Conservation (phyloP, 2,329 filamentous ascomycete species). For the Myriosclerotinia scirpicola region DNA sequence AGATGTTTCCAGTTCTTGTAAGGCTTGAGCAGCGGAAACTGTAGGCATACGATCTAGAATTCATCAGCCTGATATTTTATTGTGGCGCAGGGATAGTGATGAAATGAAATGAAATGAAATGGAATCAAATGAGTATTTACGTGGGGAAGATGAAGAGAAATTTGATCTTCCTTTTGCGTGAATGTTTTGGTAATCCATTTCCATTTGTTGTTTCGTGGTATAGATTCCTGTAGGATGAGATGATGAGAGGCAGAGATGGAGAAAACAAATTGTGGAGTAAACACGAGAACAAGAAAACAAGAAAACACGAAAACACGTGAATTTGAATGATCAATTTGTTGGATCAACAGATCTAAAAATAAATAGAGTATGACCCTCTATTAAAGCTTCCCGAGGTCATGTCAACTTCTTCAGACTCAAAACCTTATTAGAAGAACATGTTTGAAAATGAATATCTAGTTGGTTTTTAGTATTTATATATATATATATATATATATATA, state of each 20-base stretch:
- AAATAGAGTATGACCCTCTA: background rate
- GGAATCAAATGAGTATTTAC: constrained; percentile 27
- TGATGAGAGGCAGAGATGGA: background rate
- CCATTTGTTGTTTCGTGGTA: background rate
- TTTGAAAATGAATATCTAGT: too few relatives aligned
- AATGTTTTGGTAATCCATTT: constrained; percentile 59
- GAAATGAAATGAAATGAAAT: background rate
- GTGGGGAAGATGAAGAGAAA: constrained; percentile 46
- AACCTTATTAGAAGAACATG: too few relatives aligned
- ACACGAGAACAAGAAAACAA: background rate
- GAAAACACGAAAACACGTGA: background rate
- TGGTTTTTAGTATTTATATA: too few relatives aligned
- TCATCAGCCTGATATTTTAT: constrained; percentile 20
- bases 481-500: too few relatives aligned
- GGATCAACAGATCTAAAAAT: background rate
- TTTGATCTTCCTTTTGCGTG: constrained; percentile 62
- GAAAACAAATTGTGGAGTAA: background rate
- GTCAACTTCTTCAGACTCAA: too few relatives aligned
- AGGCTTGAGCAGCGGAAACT: constrained; percentile 70
- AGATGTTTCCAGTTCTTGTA: constrained; percentile 57
- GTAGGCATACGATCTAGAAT: constrained; percentile 70
- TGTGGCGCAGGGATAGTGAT: background rate
- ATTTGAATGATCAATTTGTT: background rate
- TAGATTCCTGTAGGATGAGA: constrained; percentile 13
- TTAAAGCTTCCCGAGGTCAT: too few relatives aligned